Base-by-base conservation (phyloP, 371 early-diverging fungal genomes). In the Actinomortierella wolfii region DNA sequence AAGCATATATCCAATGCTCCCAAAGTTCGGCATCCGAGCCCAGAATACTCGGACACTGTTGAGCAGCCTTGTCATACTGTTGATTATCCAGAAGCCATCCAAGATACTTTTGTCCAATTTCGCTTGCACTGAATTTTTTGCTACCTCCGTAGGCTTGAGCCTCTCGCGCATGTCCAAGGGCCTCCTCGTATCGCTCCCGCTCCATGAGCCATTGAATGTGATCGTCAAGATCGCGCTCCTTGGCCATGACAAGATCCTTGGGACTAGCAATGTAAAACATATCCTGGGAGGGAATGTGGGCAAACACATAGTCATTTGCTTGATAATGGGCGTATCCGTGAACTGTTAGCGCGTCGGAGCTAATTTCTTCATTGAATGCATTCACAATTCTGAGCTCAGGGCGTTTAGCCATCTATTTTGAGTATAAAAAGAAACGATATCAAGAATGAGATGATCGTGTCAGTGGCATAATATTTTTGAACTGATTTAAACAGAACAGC, bases 341-440 rank as follows among this genome's bases (percentile, higher is more conserved):
- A 13, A 97, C 61, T 3, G 90, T 81, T 29, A 98, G 69, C 1
- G 89, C 91, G 60, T 98, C 98, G 43, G 89, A 88, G 5, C 94
- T 92, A 34, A 94, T 79, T 54, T 92, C 92, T 53, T 92, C 92
- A 42, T 92, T 92, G 24, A 84, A 78, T 17, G 82, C 70, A 61
- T 91, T 86, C 44, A 97, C 84, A n/a, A 96, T 84, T 29, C 96
- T 92, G 24, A 98, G 67, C 75, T 97, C 97, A 1, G 97, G 96
- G 26, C 90, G 90, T 39, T 83, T 78, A 0, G 92, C 88, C 11
- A 79, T 57, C 64, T 71, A 60, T 29, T 20, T n/a, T n/a, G n/a
- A n/a, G n/a, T n/a, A n/a, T n/a, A n/a, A n/a, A 11, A 29, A 28
- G n/a, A 41, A 43, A 20, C 43, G 28, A 42, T 13, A 40, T 21